Base-by-base conservation (phyloP, 768 basidiomycete genomes). In the Amanita molliuscula region DNA sequence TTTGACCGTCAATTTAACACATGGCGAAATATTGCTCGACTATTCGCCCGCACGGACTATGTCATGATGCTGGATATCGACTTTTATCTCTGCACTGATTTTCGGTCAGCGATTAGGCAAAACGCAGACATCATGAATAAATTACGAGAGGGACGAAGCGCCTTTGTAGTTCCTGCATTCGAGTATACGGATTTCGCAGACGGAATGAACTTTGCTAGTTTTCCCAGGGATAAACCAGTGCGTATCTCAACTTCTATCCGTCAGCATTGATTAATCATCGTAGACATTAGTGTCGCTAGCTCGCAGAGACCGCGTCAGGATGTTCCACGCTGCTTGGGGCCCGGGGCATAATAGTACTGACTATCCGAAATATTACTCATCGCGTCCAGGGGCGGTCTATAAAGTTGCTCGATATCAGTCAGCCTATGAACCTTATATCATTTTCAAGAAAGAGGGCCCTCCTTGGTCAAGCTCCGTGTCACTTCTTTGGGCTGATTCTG, bases 1-100 rank as follows among this genome's bases (percentile, higher is more conserved):
- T 86, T 84, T 55, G 82, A 84, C 53, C 78, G 89, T 4, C 87
- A 91, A 61, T 84, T 94, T 72, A 94, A 94, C 64, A 81, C 86
- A 20, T 93, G 89, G 87, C 76, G 91, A 29, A 93, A 93, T 62
- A 77, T 82, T 37, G 91, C 90, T 3, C 79, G 91, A 36, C 69
- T 89, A 45, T 88, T 90, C 58, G 83, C 89, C 3, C 77, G 88
- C 11, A 91, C 91, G 6, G 78, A 85, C 55, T 88, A 79, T 56
- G 77, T 92, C 51, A 86, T 93, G 81, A 86, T 92, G 82, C 79
- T 93, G 46, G 92, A 94, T 61, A 83, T 93, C 53, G 90, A 93
- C 62, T 92, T 94, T 62, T 82, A 77, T 28, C 65, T 87, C 9
- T 90, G 89, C 62, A 91, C 91, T 42, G 80, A 88, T 66, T 88